These are phyloP conservation scores for Geotrichum fermentans DNA, from an alignment of 1,139 yeast species.

Conservation along the genomic window DNA sequence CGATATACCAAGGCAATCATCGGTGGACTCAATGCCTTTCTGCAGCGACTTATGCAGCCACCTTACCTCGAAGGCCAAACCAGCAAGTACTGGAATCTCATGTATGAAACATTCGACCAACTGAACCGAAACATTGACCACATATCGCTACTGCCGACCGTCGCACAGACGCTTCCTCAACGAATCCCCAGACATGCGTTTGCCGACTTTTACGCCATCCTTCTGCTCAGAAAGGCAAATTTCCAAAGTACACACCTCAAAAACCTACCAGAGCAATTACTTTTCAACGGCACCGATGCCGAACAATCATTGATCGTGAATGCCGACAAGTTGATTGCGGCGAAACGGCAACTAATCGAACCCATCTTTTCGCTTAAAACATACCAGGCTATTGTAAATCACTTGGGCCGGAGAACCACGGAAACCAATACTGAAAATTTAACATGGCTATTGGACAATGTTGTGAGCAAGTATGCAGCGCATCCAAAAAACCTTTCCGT, in stretches of 20 bases:
- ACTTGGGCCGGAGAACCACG: slow-evolving; percentile 7
- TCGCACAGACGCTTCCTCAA: slow-evolving; percentile 21
- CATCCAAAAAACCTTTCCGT: slow-evolving; percentile 19
- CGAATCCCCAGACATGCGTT: slow-evolving; percentile 24
- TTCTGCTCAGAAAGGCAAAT: slow-evolving; percentile 23
- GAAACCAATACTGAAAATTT: slow-evolving; percentile 1
- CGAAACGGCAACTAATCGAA: not conserved
- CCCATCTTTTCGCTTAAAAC: slow-evolving; percentile 7
- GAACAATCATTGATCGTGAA: slow-evolving; percentile 24
- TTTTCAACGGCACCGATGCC: slow-evolving; percentile 24
- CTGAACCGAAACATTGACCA: slow-evolving; percentile 18
- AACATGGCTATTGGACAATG: slow-evolving; percentile 19
- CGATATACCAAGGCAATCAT: slow-evolving; percentile 10
- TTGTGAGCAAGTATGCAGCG: slow-evolving; percentile 22
- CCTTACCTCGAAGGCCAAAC: not conserved
- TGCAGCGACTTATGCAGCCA: slow-evolving; percentile 15
- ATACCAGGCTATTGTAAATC: slow-evolving; percentile 7
- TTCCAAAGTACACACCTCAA: slow-evolving; percentile 16
- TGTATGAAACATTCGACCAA: slow-evolving; percentile 21
- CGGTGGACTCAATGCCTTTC: slow-evolving; percentile 19
- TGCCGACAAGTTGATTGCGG: slow-evolving; percentile 23
- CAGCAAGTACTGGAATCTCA: slow-evolving; percentile 21
- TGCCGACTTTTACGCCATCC: slow-evolving; percentile 24
- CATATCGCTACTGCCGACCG: slow-evolving; percentile 22
- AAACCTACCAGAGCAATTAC: slow-evolving; percentile 18